A percentile compares a stretch with the other conserved stretches of the same genome.
Conservation (phyloP, 129 eudicot genomes). For the Erigeron canadensis region DNA sequence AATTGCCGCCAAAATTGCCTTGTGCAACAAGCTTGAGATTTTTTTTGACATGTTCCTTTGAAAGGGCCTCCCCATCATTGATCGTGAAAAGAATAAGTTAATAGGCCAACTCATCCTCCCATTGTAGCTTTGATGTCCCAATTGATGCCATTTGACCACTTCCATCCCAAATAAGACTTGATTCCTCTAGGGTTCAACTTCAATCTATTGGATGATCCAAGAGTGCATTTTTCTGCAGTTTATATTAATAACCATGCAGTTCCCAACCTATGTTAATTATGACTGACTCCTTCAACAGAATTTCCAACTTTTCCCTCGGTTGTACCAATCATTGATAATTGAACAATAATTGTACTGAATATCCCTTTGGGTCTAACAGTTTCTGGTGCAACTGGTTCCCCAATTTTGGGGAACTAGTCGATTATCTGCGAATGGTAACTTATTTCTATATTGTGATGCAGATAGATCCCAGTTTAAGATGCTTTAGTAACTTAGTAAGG, state of each 20-base stretch:
- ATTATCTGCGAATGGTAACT: conserved; percentile 50
- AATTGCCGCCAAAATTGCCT: conserved; percentile 47
- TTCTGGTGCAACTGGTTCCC: conserved; percentile 26
- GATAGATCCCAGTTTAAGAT: conserved; percentile 75
- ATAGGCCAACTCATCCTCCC: conserved; percentile 74
- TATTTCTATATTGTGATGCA: conserved; percentile 69
- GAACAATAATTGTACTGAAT: conserved; percentile 38
- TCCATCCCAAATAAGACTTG: conserved; percentile 84
- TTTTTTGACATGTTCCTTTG: conserved; percentile 62
- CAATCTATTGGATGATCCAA: conserved; percentile 61
- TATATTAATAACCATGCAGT: conserved; percentile 98
- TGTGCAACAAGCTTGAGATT: conserved; percentile 92
- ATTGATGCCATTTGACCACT: conserved; percentile 37
- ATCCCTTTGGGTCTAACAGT: conserved; percentile 16
- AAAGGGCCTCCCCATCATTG: conserved; percentile 39
- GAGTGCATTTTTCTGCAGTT: conserved; percentile 84
- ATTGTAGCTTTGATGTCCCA: conserved; percentile 43
- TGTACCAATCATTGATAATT: conserved; percentile 18
- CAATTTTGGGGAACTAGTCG: conserved; percentile 22
- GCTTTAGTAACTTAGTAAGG: conserved; percentile 84
- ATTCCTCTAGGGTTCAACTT: conserved; percentile 86
- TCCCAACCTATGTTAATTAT: conserved; percentile 84
- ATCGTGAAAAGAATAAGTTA: conserved; percentile 66
- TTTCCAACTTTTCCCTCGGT: conserved; percentile 44
- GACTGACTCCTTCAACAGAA: conserved; percentile 78